Base-by-base conservation (phyloP, 164 flowering plant genomes). In the Paratinospora sagittata region DNA sequence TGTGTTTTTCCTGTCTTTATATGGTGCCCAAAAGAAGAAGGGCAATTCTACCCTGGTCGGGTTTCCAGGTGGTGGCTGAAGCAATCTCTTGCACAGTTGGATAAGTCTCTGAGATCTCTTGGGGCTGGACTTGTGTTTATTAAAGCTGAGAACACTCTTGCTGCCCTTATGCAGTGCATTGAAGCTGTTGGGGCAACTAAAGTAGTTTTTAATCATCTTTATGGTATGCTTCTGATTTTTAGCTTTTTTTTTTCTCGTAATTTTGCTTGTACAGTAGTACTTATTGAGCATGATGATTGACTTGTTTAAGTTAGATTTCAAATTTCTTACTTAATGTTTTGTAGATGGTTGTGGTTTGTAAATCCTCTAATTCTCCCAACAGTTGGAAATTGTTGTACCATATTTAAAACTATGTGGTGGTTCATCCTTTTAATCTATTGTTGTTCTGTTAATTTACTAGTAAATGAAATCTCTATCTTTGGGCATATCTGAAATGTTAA, bases 41-140 rank as follows among this genome's bases (percentile, higher is more conserved):
- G 87, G 8, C 93, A 90, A 52, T 93, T 86, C 81, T 85, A 85
- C 57, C 97, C 97, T 0, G 98, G 97, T 60, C 85, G 98, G 45
- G 97, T 84, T 72, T 93, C 98, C 10, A 78, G 98, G 77, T 93
- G 98, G 98, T 93, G 98, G 98, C 82, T 93, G 66, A 90, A 91
- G 86, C 89, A 91, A 71, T 91, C 98, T 55, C 90, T 93, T 34
- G 67, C 69, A 2, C 91, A 90, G 70, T 83, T 93, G 85, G 80
- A 82, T 33, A 87, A 90, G 60, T 85, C 97, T 39, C 75, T 94
- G 83, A 85, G 76, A 68, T 83, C 93, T 23, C 91, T 91, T 71
- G 97, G 97, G 13, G 86, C 86, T 74, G 77, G 81, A 39, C 90
- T 94, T 65, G 77, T 78, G 73, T 66, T 88, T 49, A 82, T 88